Percentiles rank a stretch among this genome's conserved stretches.
Evolutionary conservation across 306 rosid species (phyloP).

Genomic region (Corylus americana): DNA sequence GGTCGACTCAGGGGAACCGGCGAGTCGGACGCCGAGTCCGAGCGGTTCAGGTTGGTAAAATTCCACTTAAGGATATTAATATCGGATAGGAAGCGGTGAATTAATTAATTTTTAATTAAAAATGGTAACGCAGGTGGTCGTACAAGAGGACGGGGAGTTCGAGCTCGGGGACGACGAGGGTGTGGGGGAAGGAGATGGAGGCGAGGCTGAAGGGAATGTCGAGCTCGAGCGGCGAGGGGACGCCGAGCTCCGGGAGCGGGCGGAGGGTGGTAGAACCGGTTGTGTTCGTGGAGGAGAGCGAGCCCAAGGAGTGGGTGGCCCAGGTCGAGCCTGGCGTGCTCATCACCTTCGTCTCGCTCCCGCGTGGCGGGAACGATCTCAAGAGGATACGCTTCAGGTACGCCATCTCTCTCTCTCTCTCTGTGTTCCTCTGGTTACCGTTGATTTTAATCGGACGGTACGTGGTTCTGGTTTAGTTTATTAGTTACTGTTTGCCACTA

Average conservation of each 20-base stretch:
- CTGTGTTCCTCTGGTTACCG: background rate
- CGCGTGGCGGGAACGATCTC: conserved; percentile 81
- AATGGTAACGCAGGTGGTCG: conserved; percentile 42
- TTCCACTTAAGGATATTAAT: no score
- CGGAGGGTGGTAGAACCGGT: conserved; percentile 69
- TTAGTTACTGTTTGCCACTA: conserved; percentile 26
- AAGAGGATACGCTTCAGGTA: conserved; percentile 86
- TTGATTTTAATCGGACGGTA: conserved; percentile 33
- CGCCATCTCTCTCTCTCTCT: background rate
- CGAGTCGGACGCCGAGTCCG: conserved; percentile 76
- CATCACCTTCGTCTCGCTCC: conserved; percentile 77
- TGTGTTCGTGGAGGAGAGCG: conserved; percentile 74
- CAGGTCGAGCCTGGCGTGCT: conserved; percentile 84
- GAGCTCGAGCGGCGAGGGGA: conserved; percentile 84
- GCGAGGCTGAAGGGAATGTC: conserved; percentile 90
- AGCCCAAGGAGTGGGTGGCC: conserved; percentile 88
- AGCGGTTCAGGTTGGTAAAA: conserved; percentile 37
- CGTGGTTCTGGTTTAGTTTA: conserved; percentile 1
- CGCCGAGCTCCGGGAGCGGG: conserved; percentile 73
- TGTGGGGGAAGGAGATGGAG: conserved; percentile 96
- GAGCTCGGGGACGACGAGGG: conserved; percentile 66
- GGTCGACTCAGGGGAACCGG: conserved; percentile 36
- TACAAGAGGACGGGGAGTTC: conserved; percentile 79
- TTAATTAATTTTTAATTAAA: no score
- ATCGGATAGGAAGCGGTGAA: no score